phyloP scores from a whole-genome alignment of 768 basidiomycete species.

The Pholiota molesta region DNA sequence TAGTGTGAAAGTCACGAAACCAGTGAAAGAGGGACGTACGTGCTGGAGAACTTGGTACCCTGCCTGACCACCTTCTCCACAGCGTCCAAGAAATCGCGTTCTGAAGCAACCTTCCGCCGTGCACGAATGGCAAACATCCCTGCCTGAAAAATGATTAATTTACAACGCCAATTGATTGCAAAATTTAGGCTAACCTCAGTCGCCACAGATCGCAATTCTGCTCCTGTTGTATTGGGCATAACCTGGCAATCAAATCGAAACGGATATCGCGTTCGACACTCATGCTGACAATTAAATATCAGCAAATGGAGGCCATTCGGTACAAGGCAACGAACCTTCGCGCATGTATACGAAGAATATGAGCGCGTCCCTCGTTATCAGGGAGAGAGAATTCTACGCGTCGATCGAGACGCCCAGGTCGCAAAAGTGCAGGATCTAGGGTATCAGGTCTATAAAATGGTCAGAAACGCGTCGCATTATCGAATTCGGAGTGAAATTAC shows the following conservation, averaged over 20 bases:
- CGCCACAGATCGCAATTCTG: constrained; percentile 95
- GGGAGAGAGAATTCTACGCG: constrained; percentile 97
- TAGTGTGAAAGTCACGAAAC: constrained; percentile 12
- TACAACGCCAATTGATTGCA: background rate
- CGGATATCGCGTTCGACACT: constrained; percentile 96
- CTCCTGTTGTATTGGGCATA: constrained; percentile 98
- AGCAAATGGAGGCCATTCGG: background rate
- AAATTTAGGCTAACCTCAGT: constrained; percentile 71
- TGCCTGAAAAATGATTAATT: constrained; percentile 53
- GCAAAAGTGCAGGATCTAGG: constrained; percentile 92
- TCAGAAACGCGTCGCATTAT: background rate
- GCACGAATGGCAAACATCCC: constrained; percentile 99
- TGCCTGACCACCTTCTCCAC: constrained; percentile 99
- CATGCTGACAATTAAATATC: constrained; percentile 50
- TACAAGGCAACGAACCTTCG: constrained; percentile 62
- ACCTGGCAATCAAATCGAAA: constrained; percentile 93
- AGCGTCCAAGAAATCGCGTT: constrained; percentile 95
- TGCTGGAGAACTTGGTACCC: constrained; percentile 97
- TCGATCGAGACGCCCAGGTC: constrained; percentile 95
- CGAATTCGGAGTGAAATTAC: constrained; percentile 41
- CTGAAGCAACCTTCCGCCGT: constrained; percentile 93
- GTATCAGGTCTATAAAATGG: constrained; percentile 80
- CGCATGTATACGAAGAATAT: constrained; percentile 96
- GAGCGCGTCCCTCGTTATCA: constrained; percentile 93
- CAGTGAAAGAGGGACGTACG: constrained; percentile 55